Conservation (phyloP, 2,329 filamentous ascomycete genomes). For the Penicillium thymicola region DNA sequence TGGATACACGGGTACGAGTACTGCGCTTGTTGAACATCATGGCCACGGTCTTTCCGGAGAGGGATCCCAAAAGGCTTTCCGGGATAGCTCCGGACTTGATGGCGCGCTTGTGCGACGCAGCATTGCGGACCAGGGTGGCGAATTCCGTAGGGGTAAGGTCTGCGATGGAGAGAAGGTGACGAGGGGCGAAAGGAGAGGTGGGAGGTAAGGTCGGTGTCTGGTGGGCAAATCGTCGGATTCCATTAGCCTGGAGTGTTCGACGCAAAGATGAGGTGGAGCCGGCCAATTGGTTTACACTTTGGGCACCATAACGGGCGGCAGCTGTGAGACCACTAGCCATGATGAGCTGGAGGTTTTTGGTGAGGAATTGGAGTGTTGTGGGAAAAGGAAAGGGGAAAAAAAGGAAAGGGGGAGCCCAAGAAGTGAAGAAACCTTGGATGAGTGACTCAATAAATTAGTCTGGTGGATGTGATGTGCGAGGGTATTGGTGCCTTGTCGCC, state of each 20-base stretch:
- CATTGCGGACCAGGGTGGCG: constrained; percentile 77
- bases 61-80: constrained; percentile 55
- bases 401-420: background rate
- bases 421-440: background rate
- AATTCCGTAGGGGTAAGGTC: constrained; percentile 81
- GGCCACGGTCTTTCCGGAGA: constrained; percentile 78
- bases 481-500: constrained; percentile 7
- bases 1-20: constrained; percentile 89
- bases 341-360: constrained; percentile 12
- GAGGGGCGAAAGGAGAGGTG: constrained; percentile 61
- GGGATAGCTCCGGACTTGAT: constrained; percentile 69
- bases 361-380: background rate
- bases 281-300: constrained; percentile 29
- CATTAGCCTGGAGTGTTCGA: constrained; percentile 27
- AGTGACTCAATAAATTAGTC: constrained; percentile 19
- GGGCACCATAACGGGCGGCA: constrained; percentile 27
- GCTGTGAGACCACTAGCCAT: constrained; percentile 30
- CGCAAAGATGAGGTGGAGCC: constrained; percentile 25
- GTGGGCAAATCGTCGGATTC: constrained; percentile 35
- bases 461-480: constrained; percentile 12
- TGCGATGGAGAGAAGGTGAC: constrained; percentile 87
- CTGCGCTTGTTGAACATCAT: constrained; percentile 97
- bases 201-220: constrained; percentile 38
- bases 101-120: constrained; percentile 68
- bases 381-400: background rate